These are phyloP conservation scores for Claviceps sp. DNA, from an alignment of 2,329 filamentous ascomycete genomes.

Conservation along the genomic window DNA sequence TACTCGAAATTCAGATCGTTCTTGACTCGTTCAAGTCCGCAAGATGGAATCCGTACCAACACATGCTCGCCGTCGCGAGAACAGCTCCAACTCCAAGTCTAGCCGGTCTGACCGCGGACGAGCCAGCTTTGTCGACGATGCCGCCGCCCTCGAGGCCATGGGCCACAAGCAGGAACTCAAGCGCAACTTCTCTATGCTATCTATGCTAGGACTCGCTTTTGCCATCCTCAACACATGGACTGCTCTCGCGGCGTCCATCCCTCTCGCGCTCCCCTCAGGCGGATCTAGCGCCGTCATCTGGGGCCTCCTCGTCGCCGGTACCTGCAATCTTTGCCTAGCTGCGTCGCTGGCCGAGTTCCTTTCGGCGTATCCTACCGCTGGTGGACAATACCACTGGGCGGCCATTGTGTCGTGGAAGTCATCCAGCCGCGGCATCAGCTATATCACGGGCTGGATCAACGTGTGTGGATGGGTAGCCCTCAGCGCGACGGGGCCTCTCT, in stretches of 20 bases:
- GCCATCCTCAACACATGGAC: slow-evolving; percentile 39
- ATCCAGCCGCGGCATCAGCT: slow-evolving; percentile 50
- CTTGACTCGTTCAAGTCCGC: background rate
- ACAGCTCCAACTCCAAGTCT: background rate
- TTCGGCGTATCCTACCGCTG: slow-evolving; percentile 46
- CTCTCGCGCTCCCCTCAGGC: slow-evolving; percentile 50
- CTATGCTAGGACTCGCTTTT: slow-evolving; percentile 34
- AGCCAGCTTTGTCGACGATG: slow-evolving; percentile 14
- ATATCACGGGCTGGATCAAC: slow-evolving; percentile 62
- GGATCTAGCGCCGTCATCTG: slow-evolving; percentile 60
- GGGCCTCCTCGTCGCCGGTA: slow-evolving; percentile 47
- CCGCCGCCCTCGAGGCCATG: slow-evolving; percentile 26
- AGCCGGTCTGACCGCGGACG: background rate
- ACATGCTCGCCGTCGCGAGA: background rate
- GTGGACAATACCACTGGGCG: slow-evolving; percentile 61
- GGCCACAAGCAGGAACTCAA: slow-evolving; percentile 36
- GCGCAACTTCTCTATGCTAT: slow-evolving; percentile 35
- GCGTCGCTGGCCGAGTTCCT: slow-evolving; percentile 59
- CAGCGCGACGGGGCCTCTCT: slow-evolving; percentile 52
- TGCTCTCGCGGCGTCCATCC: slow-evolving; percentile 32
- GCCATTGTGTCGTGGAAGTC: slow-evolving; percentile 46
- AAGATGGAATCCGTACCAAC: background rate
- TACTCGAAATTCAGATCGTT: too few species aligned
- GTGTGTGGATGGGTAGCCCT: slow-evolving; percentile 61
- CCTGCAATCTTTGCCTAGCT: slow-evolving; percentile 59